A percentile compares a stretch with the other conserved stretches of the same genome.
phyloP scores from a whole-genome alignment of 345 rosid genomes.

The Geranium rotundifolium region DNA sequence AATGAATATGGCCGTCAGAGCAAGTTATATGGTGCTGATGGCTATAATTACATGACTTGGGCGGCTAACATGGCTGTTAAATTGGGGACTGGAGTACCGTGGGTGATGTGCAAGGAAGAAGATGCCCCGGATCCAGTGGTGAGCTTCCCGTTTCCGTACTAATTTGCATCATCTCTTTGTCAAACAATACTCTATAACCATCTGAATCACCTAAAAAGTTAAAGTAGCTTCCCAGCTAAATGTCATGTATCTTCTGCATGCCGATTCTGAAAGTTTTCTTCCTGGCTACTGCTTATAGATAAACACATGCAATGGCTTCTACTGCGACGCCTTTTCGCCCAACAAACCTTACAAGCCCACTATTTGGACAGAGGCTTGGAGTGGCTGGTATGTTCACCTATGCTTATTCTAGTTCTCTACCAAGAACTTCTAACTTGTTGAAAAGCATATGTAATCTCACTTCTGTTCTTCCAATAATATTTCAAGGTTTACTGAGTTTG shows the following conservation, averaged over 20 bases:
- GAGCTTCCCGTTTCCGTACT: conserved; percentile 9
- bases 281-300: conserved; percentile 37
- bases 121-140: conserved; percentile 99
- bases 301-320: conserved; percentile 97
- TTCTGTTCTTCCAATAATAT: neutral
- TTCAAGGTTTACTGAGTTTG: conserved; percentile 86
- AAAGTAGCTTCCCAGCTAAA: neutral
- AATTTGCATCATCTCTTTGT: neutral
- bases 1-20: conserved; percentile 93
- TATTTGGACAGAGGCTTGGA: conserved; percentile 99
- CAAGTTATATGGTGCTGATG: conserved; percentile 59
- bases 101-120: conserved; percentile 99
- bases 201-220: neutral
- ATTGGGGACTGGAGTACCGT: conserved; percentile 83
- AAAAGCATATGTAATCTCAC: neutral
- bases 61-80: conserved; percentile 93
- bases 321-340: conserved; percentile 92
- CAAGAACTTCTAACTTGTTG: neutral
- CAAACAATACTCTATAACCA: neutral
- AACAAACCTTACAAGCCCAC: conserved; percentile 93
- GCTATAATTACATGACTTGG: conserved; percentile 84
- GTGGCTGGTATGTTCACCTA: conserved; percentile 64
- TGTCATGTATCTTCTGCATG: neutral
- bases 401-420: neutral
- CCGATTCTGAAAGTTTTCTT: neutral